Evolutionary conservation across 75 land plant genomes (phyloP).

Genomic region (Cunninghamia lanceolata): DNA sequence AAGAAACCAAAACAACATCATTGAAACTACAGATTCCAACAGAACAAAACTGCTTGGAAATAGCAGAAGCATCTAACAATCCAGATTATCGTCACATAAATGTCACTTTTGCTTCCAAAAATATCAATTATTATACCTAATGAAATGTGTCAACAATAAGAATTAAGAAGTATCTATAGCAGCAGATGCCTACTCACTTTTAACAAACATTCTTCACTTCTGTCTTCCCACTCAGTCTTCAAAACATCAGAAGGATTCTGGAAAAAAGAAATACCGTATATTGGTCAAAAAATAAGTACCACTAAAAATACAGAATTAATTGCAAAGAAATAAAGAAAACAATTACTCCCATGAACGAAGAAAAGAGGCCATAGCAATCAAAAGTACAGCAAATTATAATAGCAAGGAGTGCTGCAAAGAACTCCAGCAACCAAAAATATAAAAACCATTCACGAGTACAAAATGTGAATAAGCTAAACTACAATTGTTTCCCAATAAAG

Average conservation of each 20-base stretch:
- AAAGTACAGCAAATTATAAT: neutral
- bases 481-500: neutral
- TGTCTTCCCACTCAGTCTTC: constrained; percentile 51
- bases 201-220: constrained; percentile 65
- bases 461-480: neutral
- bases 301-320: neutral
- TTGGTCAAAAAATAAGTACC: neutral
- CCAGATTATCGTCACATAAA: neutral
- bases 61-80: neutral
- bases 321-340: neutral
- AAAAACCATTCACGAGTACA: neutral
- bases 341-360: neutral
- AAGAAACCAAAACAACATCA: constrained; percentile 2
- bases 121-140: neutral
- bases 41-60: neutral
- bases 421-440: neutral
- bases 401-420: neutral
- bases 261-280: neutral
- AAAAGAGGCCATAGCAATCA: neutral
- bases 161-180: neutral
- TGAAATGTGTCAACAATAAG: neutral
- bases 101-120: neutral
- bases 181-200: constrained; percentile 47
- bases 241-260: constrained; percentile 31
- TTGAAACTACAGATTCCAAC: neutral